Base-by-base conservation (phyloP, 129 eudicot species). In the Pittosporum tobira region DNA sequence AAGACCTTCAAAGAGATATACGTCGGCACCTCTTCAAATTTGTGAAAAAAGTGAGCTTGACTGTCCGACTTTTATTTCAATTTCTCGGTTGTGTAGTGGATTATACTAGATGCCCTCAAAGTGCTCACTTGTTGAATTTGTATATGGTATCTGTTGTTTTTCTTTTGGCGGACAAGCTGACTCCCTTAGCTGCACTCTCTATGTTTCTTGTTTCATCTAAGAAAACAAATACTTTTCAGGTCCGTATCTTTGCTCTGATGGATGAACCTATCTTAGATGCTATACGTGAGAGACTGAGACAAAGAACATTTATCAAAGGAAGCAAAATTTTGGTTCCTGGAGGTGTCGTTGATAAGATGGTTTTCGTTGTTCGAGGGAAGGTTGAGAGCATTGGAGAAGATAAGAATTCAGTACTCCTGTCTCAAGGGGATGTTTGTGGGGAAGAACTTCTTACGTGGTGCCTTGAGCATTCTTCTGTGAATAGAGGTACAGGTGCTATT, bases 381-480 rank as follows among this genome's bases (percentile, higher is more conserved):
- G 69, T 88, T 82, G 76, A 75, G 53, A 84, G 86, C 70, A 51
- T 62, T 5, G 96, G 82, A 30, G 78, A 79, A 63, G 96, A 84
- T 57, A 73, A 66, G 24, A 68, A 49, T 59, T 37, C 0, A 28
- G 71, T 60, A 31, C 74, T 80, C 16, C 61, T 84, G 65, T 47
- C 66, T 0, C 94, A 88, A 57, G 94, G 94, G 27, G 89, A 79
- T 66, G 87, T 68, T 59, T 84, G 90, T 57, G 96, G 96, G 7
- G 96, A 88, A 79, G 96, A 88, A 74, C 96, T 88, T 55, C 89
- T 88, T 29, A 78, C 38, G 16, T 84, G 94, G 90, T 84, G 87
- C 79, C 90, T 88, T 37, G 96, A 88, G 68, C 82, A 68, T 66
- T 84, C 94, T 59, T 73, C 78, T 45, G 64, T 74, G 46, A 74